A percentile compares a stretch with the other conserved stretches of the same genome.
Evolutionary conservation across 73 alveolate species (phyloP).

Genomic region (Paraurostyla sp.): DNA sequence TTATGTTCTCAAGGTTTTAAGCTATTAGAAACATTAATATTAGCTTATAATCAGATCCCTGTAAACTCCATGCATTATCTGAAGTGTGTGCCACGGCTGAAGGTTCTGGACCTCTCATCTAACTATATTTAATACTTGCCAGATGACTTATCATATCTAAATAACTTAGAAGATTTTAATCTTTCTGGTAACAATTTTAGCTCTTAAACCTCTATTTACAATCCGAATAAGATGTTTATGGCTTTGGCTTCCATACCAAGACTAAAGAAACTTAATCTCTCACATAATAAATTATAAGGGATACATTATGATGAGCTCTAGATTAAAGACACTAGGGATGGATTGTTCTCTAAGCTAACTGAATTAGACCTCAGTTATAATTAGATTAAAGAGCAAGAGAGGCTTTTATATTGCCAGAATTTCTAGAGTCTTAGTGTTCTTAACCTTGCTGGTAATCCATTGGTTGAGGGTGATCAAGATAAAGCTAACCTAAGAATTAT

Average conservation of each 20-base stretch:
- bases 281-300: conserved; percentile 60
- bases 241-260: conserved; percentile 69
- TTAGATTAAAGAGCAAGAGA: conserved; percentile 46
- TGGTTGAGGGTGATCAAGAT: conserved; percentile 15
- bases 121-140: conserved; percentile 62
- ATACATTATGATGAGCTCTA: conserved; percentile 60
- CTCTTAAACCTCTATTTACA: conserved; percentile 41
- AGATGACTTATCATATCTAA: conserved; percentile 59
- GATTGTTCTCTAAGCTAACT: conserved; percentile 12
- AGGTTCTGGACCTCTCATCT: conserved; percentile 62
- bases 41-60: conserved; percentile 59
- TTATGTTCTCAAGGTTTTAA: no score
- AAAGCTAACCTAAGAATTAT: not conserved
- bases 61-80: not conserved
- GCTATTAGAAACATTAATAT: conserved; percentile 38
- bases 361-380: conserved; percentile 72
- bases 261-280: conserved; percentile 63
- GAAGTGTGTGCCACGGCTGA: conserved; percentile 21
- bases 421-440: conserved; percentile 24
- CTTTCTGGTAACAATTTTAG: conserved; percentile 57
- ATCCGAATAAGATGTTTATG: conserved; percentile 50
- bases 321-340: not conserved
- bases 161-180: conserved; percentile 42
- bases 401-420: conserved; percentile 40
- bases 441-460: conserved; percentile 69